Evolutionary conservation across 345 rosid species (phyloP), one percentile per base, ranked within the genome.

Genomic region (Eutrema yunnanense): DNA sequence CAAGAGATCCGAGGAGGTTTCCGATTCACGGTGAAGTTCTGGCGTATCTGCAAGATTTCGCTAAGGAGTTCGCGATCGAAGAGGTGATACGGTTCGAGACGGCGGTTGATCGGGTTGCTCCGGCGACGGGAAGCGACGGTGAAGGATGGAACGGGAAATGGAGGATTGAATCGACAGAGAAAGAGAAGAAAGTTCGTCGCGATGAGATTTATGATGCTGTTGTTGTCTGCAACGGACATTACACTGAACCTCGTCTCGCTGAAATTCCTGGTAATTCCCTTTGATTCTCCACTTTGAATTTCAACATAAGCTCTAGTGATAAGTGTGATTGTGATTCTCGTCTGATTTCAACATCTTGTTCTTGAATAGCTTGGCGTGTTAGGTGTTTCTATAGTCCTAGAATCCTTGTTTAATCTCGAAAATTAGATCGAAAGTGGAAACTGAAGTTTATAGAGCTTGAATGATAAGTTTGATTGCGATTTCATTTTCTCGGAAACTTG

Each of bases 1-100:
- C 73, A 0, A 65, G 85, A 44, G 97, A 94, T 53, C 77, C 79
- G 62, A 89, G 98, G 82, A 79, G 92, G 80, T 87, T 73, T 33
- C 97, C 98, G 22, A 81, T 86, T 42, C 97, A 90, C 37, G n/a
- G 49, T 49, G 97, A 90, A 81, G 96, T 90, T 70, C 55, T 87
- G 60, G 62, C 60, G 62, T 92, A 90, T 69, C 59, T 92, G 69
- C 72, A 77, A 70, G 90, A 82, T 36, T 92, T 87, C 77, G 85
- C 80, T 6, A 76, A 64, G n/a, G 93, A 86, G 77, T 93, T 86
- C 60, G 81, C 68, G 65, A 58, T 88, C 29, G 87, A 83, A 8
- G 89, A 90, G 60, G 67, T 86, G 85, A 83, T 87, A 32, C 65
- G 88, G 58, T 90, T 87, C 59, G 89, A 78, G 57, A 84, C 84